phyloP scores from a whole-genome alignment of 331 rosid genomes.

The Phaseolus coccineus region DNA sequence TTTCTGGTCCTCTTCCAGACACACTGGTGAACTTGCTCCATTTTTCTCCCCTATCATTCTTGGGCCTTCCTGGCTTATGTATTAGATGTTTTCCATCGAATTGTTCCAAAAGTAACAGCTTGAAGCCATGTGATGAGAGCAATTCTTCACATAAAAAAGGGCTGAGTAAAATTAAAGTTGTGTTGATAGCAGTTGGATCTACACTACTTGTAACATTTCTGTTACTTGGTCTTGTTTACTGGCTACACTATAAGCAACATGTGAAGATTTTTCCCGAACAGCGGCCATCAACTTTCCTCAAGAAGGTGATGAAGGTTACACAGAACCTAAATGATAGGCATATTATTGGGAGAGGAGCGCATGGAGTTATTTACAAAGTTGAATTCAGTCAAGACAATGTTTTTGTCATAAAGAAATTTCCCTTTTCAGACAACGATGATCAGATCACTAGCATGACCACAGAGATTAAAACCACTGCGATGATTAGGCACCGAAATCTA shows the following conservation, averaged over 20 bases:
- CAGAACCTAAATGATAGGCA: conserved; percentile 50
- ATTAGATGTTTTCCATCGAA: conserved; percentile 20
- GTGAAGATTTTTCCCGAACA: conserved; percentile 27
- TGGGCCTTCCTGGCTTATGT: conserved; percentile 61
- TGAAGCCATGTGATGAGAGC: conserved; percentile 49
- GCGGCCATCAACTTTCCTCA: conserved; percentile 38
- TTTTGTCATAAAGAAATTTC: conserved; percentile 71
- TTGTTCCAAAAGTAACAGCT: conserved; percentile 44
- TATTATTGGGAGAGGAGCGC: conserved; percentile 72
- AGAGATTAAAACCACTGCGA: conserved; percentile 61
- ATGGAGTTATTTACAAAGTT: conserved; percentile 71
- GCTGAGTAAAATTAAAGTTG: conserved; percentile 45
- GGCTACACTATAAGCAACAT: not conserved
- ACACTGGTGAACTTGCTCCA: conserved; percentile 47
- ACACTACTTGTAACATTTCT: conserved; percentile 31
- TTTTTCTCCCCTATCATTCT: conserved; percentile 54
- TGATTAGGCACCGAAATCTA: conserved; percentile 67
- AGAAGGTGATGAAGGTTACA: conserved; percentile 59
- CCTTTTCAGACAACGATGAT: conserved; percentile 43
- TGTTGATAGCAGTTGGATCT: conserved; percentile 55
- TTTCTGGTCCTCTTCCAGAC: conserved; percentile 61
- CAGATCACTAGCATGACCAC: conserved; percentile 49
- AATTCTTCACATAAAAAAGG: conserved; percentile 42
- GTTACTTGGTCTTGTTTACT: not conserved
- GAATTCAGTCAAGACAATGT: conserved; percentile 37